Evolutionary conservation across 1,284 basidiomycete species (phyloP).

Genomic region (Cutaneotrichosporon arboriforme): DNA sequence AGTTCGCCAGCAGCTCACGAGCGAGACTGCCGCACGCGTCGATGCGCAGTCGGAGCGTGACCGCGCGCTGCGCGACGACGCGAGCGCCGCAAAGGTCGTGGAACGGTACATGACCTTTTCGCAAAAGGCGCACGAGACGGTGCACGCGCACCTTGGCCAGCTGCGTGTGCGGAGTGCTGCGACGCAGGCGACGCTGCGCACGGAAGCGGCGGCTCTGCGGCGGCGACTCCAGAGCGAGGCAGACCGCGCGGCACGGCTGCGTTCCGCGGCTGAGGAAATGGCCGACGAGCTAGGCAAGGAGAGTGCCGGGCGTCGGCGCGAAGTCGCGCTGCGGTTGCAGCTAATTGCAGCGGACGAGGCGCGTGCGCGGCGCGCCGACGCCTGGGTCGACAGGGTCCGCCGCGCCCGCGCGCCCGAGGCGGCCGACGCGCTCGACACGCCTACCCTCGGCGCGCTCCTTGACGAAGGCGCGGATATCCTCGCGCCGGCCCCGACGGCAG

Average conservation of each 20-base stretch:
- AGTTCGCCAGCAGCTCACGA: constrained; percentile 56
- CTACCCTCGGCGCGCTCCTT: constrained; percentile 25
- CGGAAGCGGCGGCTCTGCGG: constrained; percentile 24
- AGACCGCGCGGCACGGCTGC: constrained; percentile 52
- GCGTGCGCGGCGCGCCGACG: constrained; percentile 32
- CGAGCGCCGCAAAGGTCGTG: constrained; percentile 73
- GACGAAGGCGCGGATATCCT: constrained; percentile 63
- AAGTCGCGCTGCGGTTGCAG: constrained; percentile 63
- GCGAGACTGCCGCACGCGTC: constrained; percentile 62
- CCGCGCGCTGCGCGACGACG: constrained; percentile 60
- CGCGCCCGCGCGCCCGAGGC: constrained; percentile 30
- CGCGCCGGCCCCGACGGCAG: constrained; percentile 45
- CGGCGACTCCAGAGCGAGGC: constrained; percentile 23
- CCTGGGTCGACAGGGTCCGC: constrained; percentile 43
- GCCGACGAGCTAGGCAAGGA: constrained; percentile 68
- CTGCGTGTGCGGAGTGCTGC: constrained; percentile 57
- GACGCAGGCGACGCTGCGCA: constrained; percentile 57
- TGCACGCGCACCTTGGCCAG: constrained; percentile 61
- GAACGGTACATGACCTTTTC: constrained; percentile 88
- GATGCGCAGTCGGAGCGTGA: constrained; percentile 58
- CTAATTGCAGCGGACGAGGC: constrained; percentile 65
- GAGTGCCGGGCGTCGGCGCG: constrained; percentile 65
- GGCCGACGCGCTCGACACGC: neutral
- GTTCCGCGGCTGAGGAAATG: constrained; percentile 63
- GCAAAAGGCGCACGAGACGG: constrained; percentile 65